These are phyloP conservation scores for Tephrocybe sp. DNA, from an alignment of 768 basidiomycete genomes.

Conservation along the genomic window DNA sequence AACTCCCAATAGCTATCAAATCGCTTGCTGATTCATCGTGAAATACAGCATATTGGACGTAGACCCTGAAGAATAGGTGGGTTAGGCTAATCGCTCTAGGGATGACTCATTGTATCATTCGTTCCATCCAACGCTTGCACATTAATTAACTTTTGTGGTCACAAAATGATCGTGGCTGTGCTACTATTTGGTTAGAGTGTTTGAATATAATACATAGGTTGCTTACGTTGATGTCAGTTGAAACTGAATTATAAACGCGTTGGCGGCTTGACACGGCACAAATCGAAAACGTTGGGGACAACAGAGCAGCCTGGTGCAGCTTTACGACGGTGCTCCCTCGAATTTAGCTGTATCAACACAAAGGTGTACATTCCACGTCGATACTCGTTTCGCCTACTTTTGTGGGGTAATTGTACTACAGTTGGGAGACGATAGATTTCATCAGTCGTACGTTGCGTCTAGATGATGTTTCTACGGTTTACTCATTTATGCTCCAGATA, in stretches of 20 bases:
- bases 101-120: neutral
- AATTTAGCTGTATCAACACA: too few species aligned
- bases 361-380: too few species aligned
- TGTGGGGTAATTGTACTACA: neutral
- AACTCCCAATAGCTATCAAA: neutral
- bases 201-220: neutral
- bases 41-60: slow-evolving; percentile 35
- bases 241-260: neutral
- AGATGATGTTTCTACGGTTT: neutral
- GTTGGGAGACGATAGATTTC: neutral
- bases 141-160: neutral
- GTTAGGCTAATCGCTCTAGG: neutral
- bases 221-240: slow-evolving; percentile 12
- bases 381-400: too few species aligned
- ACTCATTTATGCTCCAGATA: neutral
- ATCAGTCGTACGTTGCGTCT: slow-evolving; percentile 3
- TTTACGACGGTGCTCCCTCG: neutral
- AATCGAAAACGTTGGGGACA: neutral
- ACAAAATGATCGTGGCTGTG: slow-evolving; percentile 10
- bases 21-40: neutral
- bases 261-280: neutral
- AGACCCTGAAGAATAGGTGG: slow-evolving; percentile 30
- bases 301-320: too few species aligned
- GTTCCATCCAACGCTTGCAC: too few species aligned
- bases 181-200: neutral